These are phyloP conservation scores for Mycena haematopus DNA, from an alignment of 768 basidiomycete genomes.

Conservation along the genomic window DNA sequence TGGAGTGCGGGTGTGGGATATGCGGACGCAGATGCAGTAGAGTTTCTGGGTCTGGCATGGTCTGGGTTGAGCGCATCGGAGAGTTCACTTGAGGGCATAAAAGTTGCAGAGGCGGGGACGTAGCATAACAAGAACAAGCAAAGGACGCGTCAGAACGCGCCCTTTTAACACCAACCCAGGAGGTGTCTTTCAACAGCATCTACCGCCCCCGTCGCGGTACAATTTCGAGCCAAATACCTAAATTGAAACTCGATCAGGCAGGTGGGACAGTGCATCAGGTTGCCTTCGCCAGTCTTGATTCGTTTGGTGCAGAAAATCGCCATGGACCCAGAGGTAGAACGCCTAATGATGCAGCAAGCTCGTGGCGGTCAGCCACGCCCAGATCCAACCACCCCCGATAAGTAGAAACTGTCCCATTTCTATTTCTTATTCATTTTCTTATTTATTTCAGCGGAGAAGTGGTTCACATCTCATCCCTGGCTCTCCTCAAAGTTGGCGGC, in stretches of 20 bases:
- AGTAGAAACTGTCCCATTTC: conserved; percentile 54
- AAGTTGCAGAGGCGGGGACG: conserved; percentile 11
- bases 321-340: conserved; percentile 57
- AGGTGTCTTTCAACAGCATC: too few species aligned
- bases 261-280: too few species aligned
- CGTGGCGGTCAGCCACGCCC: conserved; percentile 50
- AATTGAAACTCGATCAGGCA: too few species aligned
- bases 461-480: conserved; percentile 96
- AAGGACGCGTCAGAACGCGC: conserved; percentile 63
- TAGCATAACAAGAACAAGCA: conserved; percentile 21
- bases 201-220: too few species aligned
- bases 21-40: conserved; percentile 37
- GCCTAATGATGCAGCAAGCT: conserved; percentile 53
- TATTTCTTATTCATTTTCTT: conserved; percentile 22
- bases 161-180: too few species aligned
- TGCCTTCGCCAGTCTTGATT: too few species aligned
- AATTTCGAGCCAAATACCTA: too few species aligned
- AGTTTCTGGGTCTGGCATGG: conserved; percentile 49
- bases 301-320: too few species aligned
- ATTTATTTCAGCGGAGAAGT: conserved; percentile 76
- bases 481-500: conserved; percentile 84
- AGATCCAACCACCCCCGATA: conserved; percentile 73
- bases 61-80: conserved; percentile 78
- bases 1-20: conserved; percentile 37
- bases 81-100: conserved; percentile 75